Percentiles rank a stretch among this genome's conserved stretches.
Evolutionary conservation across 2,329 filamentous ascomycete genomes (phyloP).

Genomic region (Pestalotiopsis sp.): DNA sequence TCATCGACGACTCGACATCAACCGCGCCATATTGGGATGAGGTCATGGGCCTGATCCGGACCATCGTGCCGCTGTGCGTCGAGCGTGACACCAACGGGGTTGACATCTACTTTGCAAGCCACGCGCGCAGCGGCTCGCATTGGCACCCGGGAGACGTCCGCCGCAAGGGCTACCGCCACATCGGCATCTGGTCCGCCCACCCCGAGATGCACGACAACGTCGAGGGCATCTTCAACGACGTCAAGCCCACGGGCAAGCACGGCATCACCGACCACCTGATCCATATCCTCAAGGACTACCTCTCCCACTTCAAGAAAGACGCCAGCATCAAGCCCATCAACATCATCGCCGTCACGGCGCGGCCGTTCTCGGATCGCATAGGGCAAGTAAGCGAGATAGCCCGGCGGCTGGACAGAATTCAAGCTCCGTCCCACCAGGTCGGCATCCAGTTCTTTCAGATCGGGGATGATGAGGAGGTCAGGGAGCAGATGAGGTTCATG

Average conservation of each 20-base stretch:
- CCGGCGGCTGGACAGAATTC: slow-evolving; percentile 59
- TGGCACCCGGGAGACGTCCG: slow-evolving; percentile 2
- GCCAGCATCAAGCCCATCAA: slow-evolving; percentile 56
- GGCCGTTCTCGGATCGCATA: slow-evolving; percentile 66
- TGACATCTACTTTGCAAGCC: slow-evolving; percentile 74
- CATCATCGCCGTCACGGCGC: slow-evolving; percentile 75
- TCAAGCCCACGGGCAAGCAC: slow-evolving; percentile 24
- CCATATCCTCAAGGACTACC: slow-evolving; percentile 18
- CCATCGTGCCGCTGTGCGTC: slow-evolving; percentile 71
- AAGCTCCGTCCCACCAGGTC: slow-evolving; percentile 68
- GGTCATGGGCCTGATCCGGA: slow-evolving; percentile 60
- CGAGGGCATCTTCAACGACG: slow-evolving; percentile 27
- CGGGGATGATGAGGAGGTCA: slow-evolving; percentile 61
- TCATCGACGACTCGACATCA: slow-evolving; percentile 74
- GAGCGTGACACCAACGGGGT: slow-evolving; percentile 69
- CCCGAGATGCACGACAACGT: slow-evolving; percentile 29
- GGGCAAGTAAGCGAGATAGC: slow-evolving; percentile 62
- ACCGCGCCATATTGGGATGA: slow-evolving; percentile 70
- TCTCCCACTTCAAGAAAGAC: not conserved
- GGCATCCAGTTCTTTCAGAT: slow-evolving; percentile 80
- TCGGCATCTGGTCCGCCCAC: slow-evolving; percentile 21
- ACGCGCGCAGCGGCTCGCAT: slow-evolving; percentile 33
- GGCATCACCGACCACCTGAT: slow-evolving; percentile 20
- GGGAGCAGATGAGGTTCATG: slow-evolving; percentile 57
- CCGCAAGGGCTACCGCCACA: slow-evolving; percentile 25